Conservation (phyloP, 176 grass and related monocot genomes). For the Puccinellia tenuiflora region DNA sequence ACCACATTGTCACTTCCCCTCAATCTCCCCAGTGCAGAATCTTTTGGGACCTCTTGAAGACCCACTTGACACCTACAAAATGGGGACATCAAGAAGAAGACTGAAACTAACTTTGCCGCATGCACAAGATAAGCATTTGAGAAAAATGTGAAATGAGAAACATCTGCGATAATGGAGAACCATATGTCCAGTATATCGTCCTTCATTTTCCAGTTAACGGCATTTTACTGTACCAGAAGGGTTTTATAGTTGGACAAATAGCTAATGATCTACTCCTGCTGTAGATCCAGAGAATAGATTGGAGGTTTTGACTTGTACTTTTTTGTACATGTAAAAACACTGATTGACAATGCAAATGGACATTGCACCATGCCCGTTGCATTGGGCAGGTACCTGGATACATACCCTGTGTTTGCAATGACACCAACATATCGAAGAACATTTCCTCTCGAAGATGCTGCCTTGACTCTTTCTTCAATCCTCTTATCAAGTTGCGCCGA, state of each 20-base stretch:
- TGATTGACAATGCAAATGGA: neutral
- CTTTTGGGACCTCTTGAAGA: slow-evolving; percentile 76
- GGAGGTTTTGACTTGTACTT: neutral
- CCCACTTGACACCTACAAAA: slow-evolving; percentile 79
- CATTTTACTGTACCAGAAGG: neutral
- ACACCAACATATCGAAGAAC: slow-evolving; percentile 84
- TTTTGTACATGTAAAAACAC: neutral
- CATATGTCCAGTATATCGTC: neutral
- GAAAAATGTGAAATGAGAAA: neutral
- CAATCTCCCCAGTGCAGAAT: slow-evolving; percentile 78
- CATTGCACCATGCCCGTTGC: neutral
- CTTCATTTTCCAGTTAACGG: neutral
- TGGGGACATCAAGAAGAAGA: neutral
- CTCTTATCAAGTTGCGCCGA: slow-evolving; percentile 56
- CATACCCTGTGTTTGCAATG: slow-evolving; percentile 52
- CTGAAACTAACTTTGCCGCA: neutral
- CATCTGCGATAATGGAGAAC: neutral
- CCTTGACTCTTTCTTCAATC: slow-evolving; percentile 62
- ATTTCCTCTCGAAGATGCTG: slow-evolving; percentile 73
- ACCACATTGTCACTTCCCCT: slow-evolving; percentile 98
- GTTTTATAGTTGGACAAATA: slow-evolving; percentile 1
- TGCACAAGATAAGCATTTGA: neutral
- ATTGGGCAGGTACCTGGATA: slow-evolving; percentile 4
- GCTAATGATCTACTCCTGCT: neutral
- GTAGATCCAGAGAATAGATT: neutral